These are phyloP conservation scores for Trichopus zeylanicus DNA, from an alignment of 116 monocot genomes.

Conservation along the genomic window DNA sequence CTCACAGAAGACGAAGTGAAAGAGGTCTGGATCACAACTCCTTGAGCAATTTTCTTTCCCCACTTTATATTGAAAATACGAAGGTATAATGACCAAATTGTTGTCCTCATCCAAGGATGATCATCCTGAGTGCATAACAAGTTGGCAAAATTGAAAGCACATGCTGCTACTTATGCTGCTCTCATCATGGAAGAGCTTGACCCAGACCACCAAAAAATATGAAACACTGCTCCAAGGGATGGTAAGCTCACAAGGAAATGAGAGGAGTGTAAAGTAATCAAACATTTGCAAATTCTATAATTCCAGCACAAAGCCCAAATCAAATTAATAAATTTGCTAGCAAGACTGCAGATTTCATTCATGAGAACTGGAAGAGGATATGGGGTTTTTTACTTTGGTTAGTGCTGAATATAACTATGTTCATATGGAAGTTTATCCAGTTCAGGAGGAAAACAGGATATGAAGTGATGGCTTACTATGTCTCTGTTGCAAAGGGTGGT, in stretches of 20 bases:
- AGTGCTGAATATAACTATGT: constrained; percentile 40
- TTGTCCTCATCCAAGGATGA: constrained; percentile 37
- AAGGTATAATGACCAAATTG: neutral
- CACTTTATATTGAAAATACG: neutral
- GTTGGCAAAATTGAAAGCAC: constrained; percentile 64
- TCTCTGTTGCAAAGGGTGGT: constrained; percentile 80
- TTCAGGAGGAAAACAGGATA: constrained; percentile 52
- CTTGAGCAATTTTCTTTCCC: neutral
- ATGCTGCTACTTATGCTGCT: constrained; percentile 69
- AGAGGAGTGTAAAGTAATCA: constrained; percentile 26
- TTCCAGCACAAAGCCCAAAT: constrained; percentile 52
- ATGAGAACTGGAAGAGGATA: constrained; percentile 86
- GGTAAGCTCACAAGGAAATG: constrained; percentile 41
- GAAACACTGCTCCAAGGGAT: constrained; percentile 68
- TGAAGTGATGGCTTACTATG: constrained; percentile 90
- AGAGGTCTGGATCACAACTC: constrained; percentile 44
- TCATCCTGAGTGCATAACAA: constrained; percentile 87
- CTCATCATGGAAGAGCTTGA: constrained; percentile 96
- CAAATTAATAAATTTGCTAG: constrained; percentile 33
- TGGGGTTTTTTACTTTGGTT: constrained; percentile 71
- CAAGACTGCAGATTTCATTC: constrained; percentile 47
- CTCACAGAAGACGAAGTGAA: constrained; percentile 92
- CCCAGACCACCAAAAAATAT: constrained; percentile 66
- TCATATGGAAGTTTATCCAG: constrained; percentile 75
- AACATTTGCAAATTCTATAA: constrained; percentile 59